Base-by-base conservation (phyloP, 2,329 filamentous ascomycete species). In the Ceratocystis smalleyi region DNA sequence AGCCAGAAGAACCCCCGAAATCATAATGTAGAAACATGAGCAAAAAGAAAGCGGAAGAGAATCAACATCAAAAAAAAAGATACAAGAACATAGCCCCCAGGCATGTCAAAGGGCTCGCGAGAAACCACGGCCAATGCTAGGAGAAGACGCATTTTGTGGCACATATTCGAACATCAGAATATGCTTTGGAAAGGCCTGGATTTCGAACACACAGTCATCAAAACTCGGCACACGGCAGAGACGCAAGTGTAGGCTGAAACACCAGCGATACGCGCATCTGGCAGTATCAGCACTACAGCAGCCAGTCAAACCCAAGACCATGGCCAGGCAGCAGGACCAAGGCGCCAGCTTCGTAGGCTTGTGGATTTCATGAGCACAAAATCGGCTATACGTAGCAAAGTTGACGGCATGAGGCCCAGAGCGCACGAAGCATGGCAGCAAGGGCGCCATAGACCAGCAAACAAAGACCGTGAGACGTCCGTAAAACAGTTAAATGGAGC, bases 1-100 rank as follows among this genome's bases (percentile, higher is more conserved):
- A 70, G 68, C 68, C 65, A 70, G 67, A 71, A 68, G 69, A 69
- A 67, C 67, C 68, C 66, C 68, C 68, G 19, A 57, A 35, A n/a
- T 30, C 27, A 57, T n/a, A 35, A 57, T 57, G 54, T 57, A 32
- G 54, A 69, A 68, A 69, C 64, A 66, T 67, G 68, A 69, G 68
- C 67, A 70, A 68, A 64, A 59, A 68, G 68, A 70, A 68, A 54
- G 64, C 68, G 64, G 63, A 68, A 65, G 24, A 61, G 65, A 68
- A 63, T 69, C 69, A 45, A 67, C 68, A 43, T 65, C 63, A 60
- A 35, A 66, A 43, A 66, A 64, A 59, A 35, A 66, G 47, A 51
- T n/a, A 51, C 47, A n/a, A 12, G n/a, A 3, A 10, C 22, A n/a
- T 19, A 22, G 47, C n/a, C 54, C 47, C 47, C 5, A 22, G 22